Conservation (phyloP, 2,329 filamentous ascomycete species). For the Cladosporium oxysporum region DNA sequence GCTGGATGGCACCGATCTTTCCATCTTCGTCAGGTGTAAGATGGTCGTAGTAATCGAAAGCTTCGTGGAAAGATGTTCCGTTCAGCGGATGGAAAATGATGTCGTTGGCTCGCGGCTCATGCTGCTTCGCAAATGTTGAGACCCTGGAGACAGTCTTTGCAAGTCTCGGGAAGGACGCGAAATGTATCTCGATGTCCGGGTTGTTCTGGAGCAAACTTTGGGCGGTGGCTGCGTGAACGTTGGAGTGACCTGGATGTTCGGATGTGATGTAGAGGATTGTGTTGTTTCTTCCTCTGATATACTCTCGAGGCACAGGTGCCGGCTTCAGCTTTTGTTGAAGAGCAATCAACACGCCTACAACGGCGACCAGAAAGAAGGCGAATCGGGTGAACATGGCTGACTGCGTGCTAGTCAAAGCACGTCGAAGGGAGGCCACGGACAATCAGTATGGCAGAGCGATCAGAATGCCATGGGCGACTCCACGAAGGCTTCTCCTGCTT, state of each 20-base stretch:
- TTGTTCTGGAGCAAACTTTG: constrained; percentile 12
- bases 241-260: constrained; percentile 15
- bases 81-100: constrained; percentile 8
- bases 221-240: constrained; percentile 13
- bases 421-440: neutral
- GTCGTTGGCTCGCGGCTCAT: neutral
- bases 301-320: constrained; percentile 2
- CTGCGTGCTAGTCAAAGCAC: neutral
- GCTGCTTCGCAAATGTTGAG: constrained; percentile 2
- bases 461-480: neutral
- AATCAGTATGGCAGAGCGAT: neutral
- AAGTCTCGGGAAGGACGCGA: constrained; percentile 12
- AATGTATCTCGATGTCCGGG: constrained; percentile 8
- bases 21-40: constrained; percentile 1
- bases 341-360: constrained; percentile 6
- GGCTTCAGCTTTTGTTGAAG: neutral
- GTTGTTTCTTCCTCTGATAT: constrained; percentile 11
- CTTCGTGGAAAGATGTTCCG: constrained; percentile 1
- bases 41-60: neutral
- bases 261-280: constrained; percentile 5
- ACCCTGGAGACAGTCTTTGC: neutral
- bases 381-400: neutral
- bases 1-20: neutral
- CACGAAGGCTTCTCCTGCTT: neutral
- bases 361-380: neutral